Base-by-base conservation (phyloP, 2,329 filamentous ascomycete genomes). In the Sclerotinia spermophila region DNA sequence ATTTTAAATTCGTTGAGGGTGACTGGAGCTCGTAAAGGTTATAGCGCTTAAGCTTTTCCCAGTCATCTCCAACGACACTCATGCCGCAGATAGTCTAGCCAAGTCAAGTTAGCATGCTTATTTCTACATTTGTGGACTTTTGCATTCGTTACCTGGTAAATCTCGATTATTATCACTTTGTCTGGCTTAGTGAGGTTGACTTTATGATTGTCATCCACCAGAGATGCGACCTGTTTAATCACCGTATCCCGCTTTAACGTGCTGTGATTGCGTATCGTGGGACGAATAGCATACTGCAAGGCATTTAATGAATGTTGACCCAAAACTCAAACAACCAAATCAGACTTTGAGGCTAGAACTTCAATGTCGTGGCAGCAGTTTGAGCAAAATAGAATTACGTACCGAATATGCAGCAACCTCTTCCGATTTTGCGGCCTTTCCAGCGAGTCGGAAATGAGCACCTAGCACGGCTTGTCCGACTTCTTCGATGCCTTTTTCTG, bases 121-220 rank as follows among this genome's bases (percentile, higher is more conserved):
- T 68, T 64, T 68, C 69, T 61, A 59, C 58, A 70, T 73, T 40
- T 27, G 51, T 53, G 27, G 51, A 19, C 24, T 68, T 30, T n/a
- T 30, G 33, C 51, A 61, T 35, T 30, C 21, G 24, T 30, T 85
- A 92, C 92, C 86, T 93, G 89, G 80, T 91, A 95, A 70, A 96
- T 86, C 76, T 96, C 92, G 70, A 96, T 88, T 72, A 95, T 81
- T 75, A 96, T 90, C 44, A 94, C 87, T 78, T 92, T 88, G 81
- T 95, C 92, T 45, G 92, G 92, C n/a, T 85, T 86, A 62, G 85
- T 87, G n/a, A 96, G 85, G 76, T 94, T 89, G 71, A 96, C 93
- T 77, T 89, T 91, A 81, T 96, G 92, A 53, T 89, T 81, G 53
- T 83, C 82, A 6, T 92, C 75, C 51, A 79, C 77, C 21, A 71